Conservation (phyloP, 768 basidiomycete species). For the Hydnomerulius pinastri region DNA sequence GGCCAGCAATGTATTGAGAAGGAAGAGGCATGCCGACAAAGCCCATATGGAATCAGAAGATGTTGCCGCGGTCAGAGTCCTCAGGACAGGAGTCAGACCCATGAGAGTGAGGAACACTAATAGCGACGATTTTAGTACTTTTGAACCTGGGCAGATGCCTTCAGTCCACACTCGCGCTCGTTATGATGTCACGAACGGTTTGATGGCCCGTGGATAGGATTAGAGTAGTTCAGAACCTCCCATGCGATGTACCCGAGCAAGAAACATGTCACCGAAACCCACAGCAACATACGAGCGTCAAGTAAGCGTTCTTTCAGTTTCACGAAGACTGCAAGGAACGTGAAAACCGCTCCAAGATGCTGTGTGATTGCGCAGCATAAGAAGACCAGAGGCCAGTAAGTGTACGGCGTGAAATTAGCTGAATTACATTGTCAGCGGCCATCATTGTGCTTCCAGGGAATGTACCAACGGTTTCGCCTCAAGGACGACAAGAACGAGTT, state of each 20-base stretch:
- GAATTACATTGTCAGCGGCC: conserved; percentile 13
- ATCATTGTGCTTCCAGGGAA: conserved; percentile 8
- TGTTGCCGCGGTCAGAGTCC: conserved; percentile 91
- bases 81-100: conserved; percentile 87
- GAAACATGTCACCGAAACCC: conserved; percentile 61
- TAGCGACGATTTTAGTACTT: conserved; percentile 76
- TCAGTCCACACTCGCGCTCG: conserved; percentile 11
- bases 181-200: conserved; percentile 26
- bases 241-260: conserved; percentile 61
- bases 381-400: conserved; percentile 71
- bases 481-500: conserved; percentile 76
- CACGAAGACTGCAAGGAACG: conserved; percentile 82
- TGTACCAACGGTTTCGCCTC: conserved; percentile 69
- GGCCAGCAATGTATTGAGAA: conserved; percentile 78
- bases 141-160: conserved; percentile 51
- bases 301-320: conserved; percentile 62
- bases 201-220: conserved; percentile 25
- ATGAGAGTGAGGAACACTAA: conserved; percentile 88
- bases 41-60: conserved; percentile 99
- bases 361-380: conserved; percentile 79
- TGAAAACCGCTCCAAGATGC: conserved; percentile 77
- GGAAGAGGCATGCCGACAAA: conserved; percentile 80
- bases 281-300: conserved; percentile 71
- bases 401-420: conserved; percentile 84
- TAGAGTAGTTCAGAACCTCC: conserved; percentile 51